Conservation (phyloP, 2,329 filamentous ascomycete genomes). For the Aspergillus caelatus region DNA sequence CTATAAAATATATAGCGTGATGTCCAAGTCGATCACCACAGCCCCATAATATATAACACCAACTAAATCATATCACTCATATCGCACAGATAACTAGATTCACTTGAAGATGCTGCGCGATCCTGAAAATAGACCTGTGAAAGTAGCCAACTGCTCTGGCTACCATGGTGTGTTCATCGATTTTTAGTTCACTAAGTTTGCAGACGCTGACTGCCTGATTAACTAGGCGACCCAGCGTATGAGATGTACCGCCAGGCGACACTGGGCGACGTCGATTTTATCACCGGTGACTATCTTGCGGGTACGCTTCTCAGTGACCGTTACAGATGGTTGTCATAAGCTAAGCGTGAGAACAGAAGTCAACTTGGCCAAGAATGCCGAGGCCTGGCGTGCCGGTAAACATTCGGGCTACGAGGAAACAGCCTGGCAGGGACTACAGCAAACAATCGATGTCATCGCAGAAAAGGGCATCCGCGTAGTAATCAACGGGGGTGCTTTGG, state of each 20-base stretch:
- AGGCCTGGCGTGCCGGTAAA: conserved; percentile 42
- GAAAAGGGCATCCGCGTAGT: conserved; percentile 58
- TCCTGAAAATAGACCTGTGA: conserved; percentile 26
- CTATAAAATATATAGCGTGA: background rate
- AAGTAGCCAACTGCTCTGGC: conserved; percentile 40
- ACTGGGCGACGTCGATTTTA: conserved; percentile 50
- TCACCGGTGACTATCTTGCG: conserved; percentile 58
- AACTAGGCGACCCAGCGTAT: conserved; percentile 35
- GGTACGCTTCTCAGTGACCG: conserved; percentile 31
- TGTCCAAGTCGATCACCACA: no score
- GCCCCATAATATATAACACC: background rate
- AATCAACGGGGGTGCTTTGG: conserved; percentile 60
- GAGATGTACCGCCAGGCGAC: conserved; percentile 43
- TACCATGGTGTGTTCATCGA: conserved; percentile 24
- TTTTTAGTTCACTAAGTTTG: background rate
- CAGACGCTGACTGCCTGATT: background rate
- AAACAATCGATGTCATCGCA: conserved; percentile 50
- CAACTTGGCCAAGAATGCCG: conserved; percentile 51
- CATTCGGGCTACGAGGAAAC: conserved; percentile 51
- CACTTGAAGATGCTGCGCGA: conserved; percentile 1
- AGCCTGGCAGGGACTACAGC: conserved; percentile 52
- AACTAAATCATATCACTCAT: background rate
- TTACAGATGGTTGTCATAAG: no score
- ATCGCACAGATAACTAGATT: no score
- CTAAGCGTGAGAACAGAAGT: conserved; percentile 33